These are phyloP conservation scores for Scolecobasidium constrictum DNA, from an alignment of 2,329 filamentous ascomycete genomes.

Conservation along the genomic window DNA sequence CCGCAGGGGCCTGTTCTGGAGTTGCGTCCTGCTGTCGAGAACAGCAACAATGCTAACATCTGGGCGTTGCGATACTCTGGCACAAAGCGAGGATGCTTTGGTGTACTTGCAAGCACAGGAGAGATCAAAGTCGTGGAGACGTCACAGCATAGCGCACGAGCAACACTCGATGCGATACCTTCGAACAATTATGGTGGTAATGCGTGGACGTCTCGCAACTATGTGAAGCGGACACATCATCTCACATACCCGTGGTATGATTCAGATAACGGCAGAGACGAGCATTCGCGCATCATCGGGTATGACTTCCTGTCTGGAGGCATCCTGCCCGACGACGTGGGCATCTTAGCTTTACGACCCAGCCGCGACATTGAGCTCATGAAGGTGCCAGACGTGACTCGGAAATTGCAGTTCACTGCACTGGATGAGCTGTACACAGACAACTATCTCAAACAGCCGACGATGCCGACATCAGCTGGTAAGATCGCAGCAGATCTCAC, in stretches of 20 bases:
- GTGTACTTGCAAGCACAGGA: constrained; percentile 47
- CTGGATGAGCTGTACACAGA: constrained; percentile 26
- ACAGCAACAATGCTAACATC: constrained; percentile 38
- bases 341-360: constrained; percentile 41
- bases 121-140: constrained; percentile 47
- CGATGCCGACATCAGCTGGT: constrained; percentile 11
- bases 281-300: constrained; percentile 41
- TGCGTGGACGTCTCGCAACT: constrained; percentile 31
- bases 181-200: constrained; percentile 17
- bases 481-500: constrained; percentile 19
- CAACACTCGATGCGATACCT: constrained; percentile 5
- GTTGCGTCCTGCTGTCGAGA: constrained; percentile 43
- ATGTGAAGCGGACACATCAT: constrained; percentile 31
- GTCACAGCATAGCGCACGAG: constrained; percentile 31
- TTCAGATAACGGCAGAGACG: constrained; percentile 29
- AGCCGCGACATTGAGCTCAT: constrained; percentile 40
- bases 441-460: constrained; percentile 2
- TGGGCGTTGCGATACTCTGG: constrained; percentile 54
- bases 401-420: constrained; percentile 31
- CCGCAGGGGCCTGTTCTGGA: constrained; percentile 47
- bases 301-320: constrained; percentile 49
- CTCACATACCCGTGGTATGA: constrained; percentile 36
- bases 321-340: constrained; percentile 31
- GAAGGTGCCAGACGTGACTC: constrained; percentile 33
- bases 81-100: constrained; percentile 45